A percentile compares a stretch with the other conserved stretches of the same genome.
These are phyloP conservation scores for Quercus suber DNA, from an alignment of 306 rosid species.

Conservation along the genomic window DNA sequence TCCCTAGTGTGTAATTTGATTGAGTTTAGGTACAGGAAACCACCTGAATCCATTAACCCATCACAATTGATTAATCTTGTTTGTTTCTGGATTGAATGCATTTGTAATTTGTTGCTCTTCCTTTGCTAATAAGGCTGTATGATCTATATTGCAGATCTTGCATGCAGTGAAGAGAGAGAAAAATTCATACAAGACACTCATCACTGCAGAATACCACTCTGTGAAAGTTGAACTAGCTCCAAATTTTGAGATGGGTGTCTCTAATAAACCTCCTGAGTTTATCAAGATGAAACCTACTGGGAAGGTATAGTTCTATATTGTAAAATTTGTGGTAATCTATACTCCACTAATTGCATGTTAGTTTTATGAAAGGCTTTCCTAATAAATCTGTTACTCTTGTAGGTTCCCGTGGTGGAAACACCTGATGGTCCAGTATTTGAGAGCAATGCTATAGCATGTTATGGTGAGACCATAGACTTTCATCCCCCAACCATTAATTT, in stretches of 20 bases:
- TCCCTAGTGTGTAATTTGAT: too few relatives aligned
- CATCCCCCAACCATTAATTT: too few relatives aligned
- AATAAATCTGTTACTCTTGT: too few relatives aligned
- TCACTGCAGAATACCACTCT: slow-evolving; percentile 51
- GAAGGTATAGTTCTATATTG: slow-evolving; percentile 38
- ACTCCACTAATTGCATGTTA: too few relatives aligned
- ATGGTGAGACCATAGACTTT: slow-evolving; percentile 31
- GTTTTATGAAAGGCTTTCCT: too few relatives aligned
- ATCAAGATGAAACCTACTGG: slow-evolving; percentile 60
- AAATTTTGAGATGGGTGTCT: slow-evolving; percentile 62
- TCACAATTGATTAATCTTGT: too few relatives aligned
- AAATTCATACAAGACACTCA: slow-evolving; percentile 58
- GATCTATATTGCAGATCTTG: slow-evolving; percentile 45
- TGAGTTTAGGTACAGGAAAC: too few relatives aligned
- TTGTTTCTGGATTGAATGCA: neutral
- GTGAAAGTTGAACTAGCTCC: slow-evolving; percentile 45
- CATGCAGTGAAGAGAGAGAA: slow-evolving; percentile 46
- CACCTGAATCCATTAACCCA: too few relatives aligned
- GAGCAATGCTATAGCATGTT: slow-evolving; percentile 84
- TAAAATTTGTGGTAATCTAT: neutral
- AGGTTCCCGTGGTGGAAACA: too few relatives aligned
- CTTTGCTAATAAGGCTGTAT: neutral
- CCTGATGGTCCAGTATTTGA: slow-evolving; percentile 47
- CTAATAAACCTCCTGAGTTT: slow-evolving; percentile 61
- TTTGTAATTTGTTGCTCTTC: neutral